phyloP scores from a whole-genome alignment of 768 basidiomycete genomes.

The Tubosaeta sp. region DNA sequence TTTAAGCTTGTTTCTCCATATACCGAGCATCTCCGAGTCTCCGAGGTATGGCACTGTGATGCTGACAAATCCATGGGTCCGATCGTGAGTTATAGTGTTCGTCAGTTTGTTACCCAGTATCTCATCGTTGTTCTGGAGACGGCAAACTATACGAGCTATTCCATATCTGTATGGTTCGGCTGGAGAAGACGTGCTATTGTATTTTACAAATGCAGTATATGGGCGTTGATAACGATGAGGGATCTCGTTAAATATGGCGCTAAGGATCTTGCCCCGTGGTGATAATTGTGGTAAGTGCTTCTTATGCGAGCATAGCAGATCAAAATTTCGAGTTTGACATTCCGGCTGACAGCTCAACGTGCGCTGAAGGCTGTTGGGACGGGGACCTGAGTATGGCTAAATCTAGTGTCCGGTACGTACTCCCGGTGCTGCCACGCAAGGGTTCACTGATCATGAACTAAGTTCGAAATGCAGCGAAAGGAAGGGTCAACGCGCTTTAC shows the following conservation, averaged over 20 bases:
- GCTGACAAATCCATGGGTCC: neutral
- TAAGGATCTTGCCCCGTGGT: neutral
- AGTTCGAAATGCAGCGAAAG: neutral
- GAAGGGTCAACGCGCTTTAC: neutral
- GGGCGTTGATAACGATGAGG: conserved; percentile 15
- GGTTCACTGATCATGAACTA: conserved; percentile 8
- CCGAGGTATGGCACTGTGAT: too few species aligned
- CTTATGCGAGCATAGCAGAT: too few species aligned
- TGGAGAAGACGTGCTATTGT: neutral
- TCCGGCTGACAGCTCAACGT: neutral
- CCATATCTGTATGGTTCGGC: neutral
- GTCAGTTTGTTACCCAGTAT: too few species aligned
- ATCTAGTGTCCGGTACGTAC: neutral
- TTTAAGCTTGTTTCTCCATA: neutral
- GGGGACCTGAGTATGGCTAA: conserved; percentile 1
- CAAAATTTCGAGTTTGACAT: neutral
- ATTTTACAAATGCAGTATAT: neutral
- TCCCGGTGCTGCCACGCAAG: too few species aligned
- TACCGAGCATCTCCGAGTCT: too few species aligned
- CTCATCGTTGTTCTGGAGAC: too few species aligned
- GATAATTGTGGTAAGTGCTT: neutral
- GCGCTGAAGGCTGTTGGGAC: neutral
- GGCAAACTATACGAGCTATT: neutral
- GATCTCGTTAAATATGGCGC: neutral
- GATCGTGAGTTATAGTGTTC: too few species aligned